A percentile compares a stretch with the other conserved stretches of the same genome.
Evolutionary conservation across 1,284 basidiomycete genomes (phyloP).

Genomic region (Ceratobasidium sp.): DNA sequence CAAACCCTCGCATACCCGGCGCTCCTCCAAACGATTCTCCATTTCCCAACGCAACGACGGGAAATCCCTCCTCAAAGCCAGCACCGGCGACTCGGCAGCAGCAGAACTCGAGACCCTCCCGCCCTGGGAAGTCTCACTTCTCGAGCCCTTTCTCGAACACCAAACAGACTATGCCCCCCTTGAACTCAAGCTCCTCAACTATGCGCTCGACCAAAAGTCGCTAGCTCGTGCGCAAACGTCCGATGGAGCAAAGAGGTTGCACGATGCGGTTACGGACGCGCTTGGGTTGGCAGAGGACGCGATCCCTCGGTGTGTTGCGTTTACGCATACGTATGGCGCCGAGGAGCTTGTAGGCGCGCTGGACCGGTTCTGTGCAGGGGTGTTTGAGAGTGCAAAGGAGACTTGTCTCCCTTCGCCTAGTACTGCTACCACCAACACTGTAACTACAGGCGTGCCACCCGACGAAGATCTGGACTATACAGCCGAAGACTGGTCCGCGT

Average conservation of each 20-base stretch:
- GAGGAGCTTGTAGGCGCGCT: constrained; percentile 78
- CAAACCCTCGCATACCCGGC: constrained; percentile 53
- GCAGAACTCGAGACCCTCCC: constrained; percentile 48
- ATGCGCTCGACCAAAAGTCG: constrained; percentile 59
- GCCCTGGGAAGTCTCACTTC: constrained; percentile 88
- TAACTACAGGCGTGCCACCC: constrained; percentile 49
- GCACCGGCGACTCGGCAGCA: constrained; percentile 26
- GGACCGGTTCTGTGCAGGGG: constrained; percentile 75
- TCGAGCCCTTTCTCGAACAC: constrained; percentile 91
- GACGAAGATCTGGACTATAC: constrained; percentile 83
- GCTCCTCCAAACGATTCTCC: constrained; percentile 54
- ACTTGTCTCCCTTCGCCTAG: constrained; percentile 63
- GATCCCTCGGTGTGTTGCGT: constrained; percentile 75
- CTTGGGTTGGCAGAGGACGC: constrained; percentile 85
- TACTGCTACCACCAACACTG: constrained; percentile 48
- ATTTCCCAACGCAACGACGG: constrained; percentile 56
- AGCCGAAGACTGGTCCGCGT: constrained; percentile 85
- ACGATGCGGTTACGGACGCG: constrained; percentile 77
- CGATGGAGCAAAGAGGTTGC: constrained; percentile 74
- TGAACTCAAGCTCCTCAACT: constrained; percentile 76
- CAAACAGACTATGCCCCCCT: constrained; percentile 84
- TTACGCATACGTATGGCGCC: constrained; percentile 90
- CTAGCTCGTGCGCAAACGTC: constrained; percentile 57
- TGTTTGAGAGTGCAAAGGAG: constrained; percentile 73
- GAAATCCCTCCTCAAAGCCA: constrained; percentile 50